phyloP scores from a whole-genome alignment of 495 filamentous ascomycete species.

The Daldinia grandis region DNA sequence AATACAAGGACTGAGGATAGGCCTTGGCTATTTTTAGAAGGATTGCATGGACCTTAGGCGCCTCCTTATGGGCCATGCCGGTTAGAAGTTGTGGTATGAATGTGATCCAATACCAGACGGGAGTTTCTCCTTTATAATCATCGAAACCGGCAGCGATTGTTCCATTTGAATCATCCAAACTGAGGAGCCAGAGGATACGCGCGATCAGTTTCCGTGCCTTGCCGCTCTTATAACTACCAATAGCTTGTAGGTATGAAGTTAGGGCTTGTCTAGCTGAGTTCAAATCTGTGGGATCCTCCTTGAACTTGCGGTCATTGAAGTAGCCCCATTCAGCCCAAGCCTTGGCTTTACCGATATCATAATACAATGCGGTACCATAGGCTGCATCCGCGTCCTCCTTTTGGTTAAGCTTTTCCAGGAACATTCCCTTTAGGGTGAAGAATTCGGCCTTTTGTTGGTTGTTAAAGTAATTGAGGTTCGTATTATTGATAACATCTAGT shows the following conservation, averaged over 20 bases:
- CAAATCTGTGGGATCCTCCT: constrained; percentile 81
- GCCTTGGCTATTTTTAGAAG: constrained; percentile 92
- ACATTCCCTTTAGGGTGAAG: constrained; percentile 99
- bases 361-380: constrained; percentile 92
- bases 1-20: constrained; percentile 94
- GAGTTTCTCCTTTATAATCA: constrained; percentile 93
- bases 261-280: constrained; percentile 86
- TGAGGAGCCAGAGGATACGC: constrained; percentile 94
- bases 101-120: constrained; percentile 99
- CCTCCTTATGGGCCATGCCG: constrained; percentile 88
- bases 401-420: constrained; percentile 89
- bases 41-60: constrained; percentile 80
- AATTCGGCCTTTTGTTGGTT: constrained; percentile 97
- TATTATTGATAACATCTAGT: constrained; percentile 98
- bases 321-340: constrained; percentile 99
- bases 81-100: constrained; percentile 96
- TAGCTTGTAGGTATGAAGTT: constrained; percentile 95
- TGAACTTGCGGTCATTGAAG: constrained; percentile 96
- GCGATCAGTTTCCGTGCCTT: constrained; percentile 97
- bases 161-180: constrained; percentile 86
- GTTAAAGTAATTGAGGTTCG: constrained; percentile 97
- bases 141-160: constrained; percentile 83
- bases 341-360: constrained; percentile 93
- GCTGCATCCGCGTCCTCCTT: constrained; percentile 91
- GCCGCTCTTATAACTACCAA: constrained; percentile 92